Conservation (phyloP, 345 rosid species). For the Dipteronia sinensis region DNA sequence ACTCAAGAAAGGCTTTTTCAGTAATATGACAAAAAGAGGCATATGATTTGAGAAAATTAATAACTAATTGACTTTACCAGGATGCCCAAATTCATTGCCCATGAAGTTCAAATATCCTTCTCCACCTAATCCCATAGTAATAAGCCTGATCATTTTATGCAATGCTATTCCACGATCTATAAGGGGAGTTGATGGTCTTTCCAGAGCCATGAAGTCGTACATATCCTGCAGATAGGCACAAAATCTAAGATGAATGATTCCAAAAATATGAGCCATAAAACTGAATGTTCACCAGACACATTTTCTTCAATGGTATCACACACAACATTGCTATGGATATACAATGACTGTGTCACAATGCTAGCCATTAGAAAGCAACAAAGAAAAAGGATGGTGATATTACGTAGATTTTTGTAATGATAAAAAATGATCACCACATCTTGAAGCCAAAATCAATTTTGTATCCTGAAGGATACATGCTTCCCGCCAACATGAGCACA, state of each 20-base stretch:
- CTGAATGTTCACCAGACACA: background rate
- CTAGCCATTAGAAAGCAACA: background rate
- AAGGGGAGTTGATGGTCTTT: conserved; percentile 72
- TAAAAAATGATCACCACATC: background rate
- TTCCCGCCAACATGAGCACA: no score
- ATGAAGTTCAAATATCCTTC: conserved; percentile 97
- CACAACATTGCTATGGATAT: background rate
- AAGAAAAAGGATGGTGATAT: background rate
- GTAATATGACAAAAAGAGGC: conserved; percentile 1
- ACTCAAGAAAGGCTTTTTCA: background rate
- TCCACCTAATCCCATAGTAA: conserved; percentile 95
- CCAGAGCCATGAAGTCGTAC: conserved; percentile 96
- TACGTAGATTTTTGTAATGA: background rate
- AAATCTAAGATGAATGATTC: conserved; percentile 18
- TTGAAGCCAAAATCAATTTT: background rate
- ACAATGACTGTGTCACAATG: background rate
- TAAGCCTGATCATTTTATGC: conserved; percentile 95
- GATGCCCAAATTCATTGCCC: conserved; percentile 99
- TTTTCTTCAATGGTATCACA: background rate
- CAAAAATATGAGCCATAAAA: background rate
- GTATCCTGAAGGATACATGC: background rate
- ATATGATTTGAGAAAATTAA: conserved; percentile 2
- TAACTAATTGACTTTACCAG: conserved; percentile 51
- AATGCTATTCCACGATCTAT: conserved; percentile 96
- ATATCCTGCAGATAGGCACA: conserved; percentile 62